Base-by-base conservation (phyloP, 345 rosid species). In the Eucalyptus curtisii region DNA sequence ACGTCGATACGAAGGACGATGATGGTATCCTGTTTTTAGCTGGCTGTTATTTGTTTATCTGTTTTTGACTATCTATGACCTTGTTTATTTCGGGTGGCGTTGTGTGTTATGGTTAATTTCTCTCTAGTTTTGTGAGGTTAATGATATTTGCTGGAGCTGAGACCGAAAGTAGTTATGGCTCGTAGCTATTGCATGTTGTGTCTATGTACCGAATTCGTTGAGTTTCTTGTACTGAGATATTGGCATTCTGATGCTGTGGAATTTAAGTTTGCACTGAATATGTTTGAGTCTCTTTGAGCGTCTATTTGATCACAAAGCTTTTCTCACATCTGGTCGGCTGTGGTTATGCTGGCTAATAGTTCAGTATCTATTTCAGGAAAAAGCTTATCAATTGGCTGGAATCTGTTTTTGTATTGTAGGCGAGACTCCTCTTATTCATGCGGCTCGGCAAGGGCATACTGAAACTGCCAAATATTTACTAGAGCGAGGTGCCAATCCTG, bases 341-440 rank as follows among this genome's bases (percentile, higher is more conserved):
- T 22, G 82, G 27, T 76, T 76, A 40, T 40, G 16, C 47, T 76
- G 47, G 84, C 84, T 40, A 5, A 76, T 40, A 20, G 47, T 20
- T 76, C 47, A 20, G 24, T 40, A 20, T 22, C 84, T 22, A 16
- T 76, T 76, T 76, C 47, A 76, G 15, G 27, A 25, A 40, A 25
- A 37, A 40, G 84, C 47, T 40, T 40, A 40, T 76, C 47, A 76
- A 33, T 71, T 71, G 19, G 13, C 81, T 33, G 44, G 81, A 49
- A 19, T 8, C 66, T 52, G 53, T 86, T 53, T 64, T 84, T 88
- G 86, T 86, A 49, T 57, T 89, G 89, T 93, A 96, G 99, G 98
- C 37, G 99, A 97, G 81, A 96, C 99, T 93, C 96, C 99, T 66
- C 96, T 97, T 87, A 86, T 96, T 91, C 99, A 96, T 93, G 99